These are phyloP conservation scores for Cryphonectria parasitica DNA, from an alignment of 2,329 filamentous ascomycete species.

Conservation along the genomic window DNA sequence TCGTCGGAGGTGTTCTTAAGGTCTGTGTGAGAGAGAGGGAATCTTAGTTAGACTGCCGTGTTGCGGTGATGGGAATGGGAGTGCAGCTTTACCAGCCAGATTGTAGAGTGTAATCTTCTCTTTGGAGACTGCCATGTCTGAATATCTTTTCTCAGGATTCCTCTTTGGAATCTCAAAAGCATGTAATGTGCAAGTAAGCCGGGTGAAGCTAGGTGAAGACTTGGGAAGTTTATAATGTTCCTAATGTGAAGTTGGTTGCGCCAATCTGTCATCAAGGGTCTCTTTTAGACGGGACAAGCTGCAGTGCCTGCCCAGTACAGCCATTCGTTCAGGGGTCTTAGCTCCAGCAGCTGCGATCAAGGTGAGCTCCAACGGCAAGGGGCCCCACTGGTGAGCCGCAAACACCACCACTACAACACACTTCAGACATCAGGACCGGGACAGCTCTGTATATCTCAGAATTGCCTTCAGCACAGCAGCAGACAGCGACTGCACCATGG, in stretches of 20 bases:
- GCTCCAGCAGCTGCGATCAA: slow-evolving; percentile 4
- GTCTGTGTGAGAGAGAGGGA: slow-evolving; percentile 56
- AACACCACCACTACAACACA: slow-evolving; percentile 7
- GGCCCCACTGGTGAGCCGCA: slow-evolving; percentile 5
- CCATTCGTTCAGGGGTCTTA: slow-evolving; percentile 12
- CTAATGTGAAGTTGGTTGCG: slow-evolving; percentile 1
- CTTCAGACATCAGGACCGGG: slow-evolving; percentile 4
- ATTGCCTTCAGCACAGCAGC: neutral
- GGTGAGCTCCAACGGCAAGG: slow-evolving; percentile 9
- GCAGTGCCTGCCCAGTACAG: slow-evolving; percentile 1
- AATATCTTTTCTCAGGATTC: neutral
- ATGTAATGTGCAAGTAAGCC: too few species aligned
- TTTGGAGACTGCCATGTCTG: slow-evolving; percentile 46
- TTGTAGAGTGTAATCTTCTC: slow-evolving; percentile 71
- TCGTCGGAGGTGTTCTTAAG: slow-evolving; percentile 97
- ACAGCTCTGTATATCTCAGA: neutral
- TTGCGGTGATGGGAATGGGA: neutral
- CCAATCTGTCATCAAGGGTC: slow-evolving; percentile 14
- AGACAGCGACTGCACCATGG: slow-evolving; percentile 60
- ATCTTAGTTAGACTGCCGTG: slow-evolving; percentile 27
- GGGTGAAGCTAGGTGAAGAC: neutral
- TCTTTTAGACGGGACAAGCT: neutral
- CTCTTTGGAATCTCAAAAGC: neutral
- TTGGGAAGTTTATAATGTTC: neutral
- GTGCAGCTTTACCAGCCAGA: slow-evolving; percentile 57